Evolutionary conservation across 2,329 filamentous ascomycete species (phyloP), one percentile per base, ranked within the genome.

Genomic region (Hysterium pulicare): DNA sequence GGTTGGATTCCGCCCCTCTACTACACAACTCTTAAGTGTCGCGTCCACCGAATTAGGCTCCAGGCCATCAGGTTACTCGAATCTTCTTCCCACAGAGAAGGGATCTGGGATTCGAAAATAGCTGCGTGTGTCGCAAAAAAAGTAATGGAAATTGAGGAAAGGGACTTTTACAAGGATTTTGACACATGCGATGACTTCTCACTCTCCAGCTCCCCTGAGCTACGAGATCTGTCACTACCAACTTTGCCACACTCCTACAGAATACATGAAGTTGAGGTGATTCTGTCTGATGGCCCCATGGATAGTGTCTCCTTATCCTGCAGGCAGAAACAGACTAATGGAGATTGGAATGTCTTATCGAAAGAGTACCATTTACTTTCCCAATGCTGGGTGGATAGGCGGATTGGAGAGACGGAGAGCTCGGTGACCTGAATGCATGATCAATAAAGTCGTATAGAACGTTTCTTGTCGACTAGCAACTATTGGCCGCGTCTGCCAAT

Each of bases 11-110:
- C 71, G 5, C 66, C 71, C 0, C 59, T 76, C 2, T 76, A 74
- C 45, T 76, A 66, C 45, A 52, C 66, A 2, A 73, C 71, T 0
- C 41, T 72, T 3, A 76, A 77, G 45, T 78, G 75, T 32, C 71
- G 75, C 0, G 54, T 67, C 2, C 67, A 63, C 31, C 53, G 55
- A 3, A 53, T 76, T 7, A 64, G 75, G 26, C 45, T 61, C 0
- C 67, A 71, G 26, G 71, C 71, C 0, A 48, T 70, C 1, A 49
- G 44, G 2, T 44, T 72, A 0, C 49, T 74, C 0, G 51, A 53
- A 15, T 45, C 46, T 1, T 42, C 49, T 1, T 47, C 53, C 2
- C 63, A 70, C 32, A 58, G 64, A 16, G 71, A 74, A 49, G 69
- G 68, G 0, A 61, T 74, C 3, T 76, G 72, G 71, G 67, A 72